Base-by-base conservation (phyloP, 352 stramenopile species). In the Phytopythium montanum region DNA sequence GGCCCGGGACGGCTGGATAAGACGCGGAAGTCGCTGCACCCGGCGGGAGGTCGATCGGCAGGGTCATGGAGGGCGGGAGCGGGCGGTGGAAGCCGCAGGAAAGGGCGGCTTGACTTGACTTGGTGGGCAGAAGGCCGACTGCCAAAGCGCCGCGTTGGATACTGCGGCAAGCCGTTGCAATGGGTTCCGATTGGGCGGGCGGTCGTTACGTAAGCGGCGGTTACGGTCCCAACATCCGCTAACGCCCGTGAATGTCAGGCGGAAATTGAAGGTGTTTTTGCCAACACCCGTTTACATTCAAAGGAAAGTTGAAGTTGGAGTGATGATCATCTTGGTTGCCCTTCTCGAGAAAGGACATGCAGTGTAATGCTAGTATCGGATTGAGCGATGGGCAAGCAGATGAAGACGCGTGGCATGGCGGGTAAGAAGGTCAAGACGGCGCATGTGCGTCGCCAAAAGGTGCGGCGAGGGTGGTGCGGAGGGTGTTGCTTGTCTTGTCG, bases 281-380 rank as follows among this genome's bases (percentile, higher is more conserved):
- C 18, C 33, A 46, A 54, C 55, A 25, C 33, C 19, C 55, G 31
- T 26, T 54, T 54, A 59, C n/a, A 23, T 61, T 36, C 46, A 50
- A 31, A 19, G 16, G 26, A 10, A 69, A 59, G 65, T 75, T 76
- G 65, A 79, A 79, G 72, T 64, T 38, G n/a, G 71, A 80, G 62
- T 79, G 71, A 79, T 73, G 62, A 62, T 74, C 71, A 21, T 12
- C 29, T 29, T 33, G 28, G 21, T 49, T 57, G 19, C 23, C 29
- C 19, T 61, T 39, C 9, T 18, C 46, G 46, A 36, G 46, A 53
- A 53, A 53, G 46, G 10, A 33, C 45, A 50, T 1, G 4, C 19
- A 44, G 4, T 34, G 29, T 34, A 9, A 34, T 34, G 29, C 29
- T 34, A 33, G n/a, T 26, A 33, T 66, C 52, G 56, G 51, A 68